These are phyloP conservation scores for Phytophthora pisi DNA, from an alignment of 352 stramenopile species.

Conservation along the genomic window DNA sequence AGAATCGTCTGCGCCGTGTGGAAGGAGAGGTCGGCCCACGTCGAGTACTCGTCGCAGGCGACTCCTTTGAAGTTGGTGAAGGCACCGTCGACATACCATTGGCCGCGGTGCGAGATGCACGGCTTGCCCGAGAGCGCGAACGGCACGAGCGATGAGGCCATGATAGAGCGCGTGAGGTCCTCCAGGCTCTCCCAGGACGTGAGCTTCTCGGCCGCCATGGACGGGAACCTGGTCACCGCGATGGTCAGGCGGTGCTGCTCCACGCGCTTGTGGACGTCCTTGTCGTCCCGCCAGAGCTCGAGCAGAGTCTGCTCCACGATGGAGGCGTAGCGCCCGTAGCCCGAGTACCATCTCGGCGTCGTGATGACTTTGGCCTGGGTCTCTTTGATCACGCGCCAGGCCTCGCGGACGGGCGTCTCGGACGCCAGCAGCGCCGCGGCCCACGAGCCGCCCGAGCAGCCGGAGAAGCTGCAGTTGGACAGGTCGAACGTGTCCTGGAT, in stretches of 20 bases:
- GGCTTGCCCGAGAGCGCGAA: conserved; percentile 69
- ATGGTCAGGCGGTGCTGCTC: conserved; percentile 50
- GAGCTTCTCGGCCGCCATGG: conserved; percentile 56
- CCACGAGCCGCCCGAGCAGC: conserved; percentile 41
- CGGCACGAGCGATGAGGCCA: conserved; percentile 68
- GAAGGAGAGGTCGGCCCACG: conserved; percentile 58
- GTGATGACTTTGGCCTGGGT: conserved; percentile 50
- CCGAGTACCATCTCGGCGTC: conserved; percentile 63
- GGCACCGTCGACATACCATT: conserved; percentile 76
- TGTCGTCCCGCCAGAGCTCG: conserved; percentile 61
- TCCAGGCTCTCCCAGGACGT: conserved; percentile 61
- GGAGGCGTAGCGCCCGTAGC: conserved; percentile 62
- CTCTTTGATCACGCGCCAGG: conserved; percentile 61
- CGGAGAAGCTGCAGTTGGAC: conserved; percentile 41
- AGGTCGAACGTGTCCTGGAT: conserved; percentile 65
- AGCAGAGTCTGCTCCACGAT: conserved; percentile 60
- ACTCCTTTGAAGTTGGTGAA: conserved; percentile 80
- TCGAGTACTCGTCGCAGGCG: conserved; percentile 65
- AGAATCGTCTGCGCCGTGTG: conserved; percentile 55
- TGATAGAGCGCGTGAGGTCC: conserved; percentile 69
- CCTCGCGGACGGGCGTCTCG: conserved; percentile 51
- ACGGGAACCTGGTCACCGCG: conserved; percentile 69
- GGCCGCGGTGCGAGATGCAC: conserved; percentile 61
- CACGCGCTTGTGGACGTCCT: conserved; percentile 53
- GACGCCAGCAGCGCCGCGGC: conserved; percentile 48